These are phyloP conservation scores for Aspergillus diversus DNA, from an alignment of 495 filamentous ascomycete genomes.

Conservation along the genomic window DNA sequence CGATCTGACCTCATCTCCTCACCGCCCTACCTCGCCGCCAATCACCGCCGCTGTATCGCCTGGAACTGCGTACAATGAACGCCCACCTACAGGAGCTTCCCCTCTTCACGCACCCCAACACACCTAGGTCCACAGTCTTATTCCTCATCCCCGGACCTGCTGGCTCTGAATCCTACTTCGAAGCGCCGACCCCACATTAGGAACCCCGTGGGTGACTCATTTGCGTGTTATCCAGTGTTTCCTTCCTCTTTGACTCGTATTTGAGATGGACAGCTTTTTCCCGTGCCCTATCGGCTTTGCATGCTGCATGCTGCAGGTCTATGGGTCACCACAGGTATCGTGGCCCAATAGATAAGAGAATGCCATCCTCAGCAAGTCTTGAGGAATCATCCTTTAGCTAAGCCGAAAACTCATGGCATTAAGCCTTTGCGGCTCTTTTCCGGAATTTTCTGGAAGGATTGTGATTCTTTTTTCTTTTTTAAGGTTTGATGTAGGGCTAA, in stretches of 20 bases:
- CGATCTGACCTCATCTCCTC: slow-evolving; percentile 13
- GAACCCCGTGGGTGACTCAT: too few relatives aligned
- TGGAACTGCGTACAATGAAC: not conserved
- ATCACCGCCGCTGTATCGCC: not conserved
- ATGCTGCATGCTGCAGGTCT: slow-evolving; percentile 1
- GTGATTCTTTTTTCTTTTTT: not conserved
- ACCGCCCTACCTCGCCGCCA: slow-evolving; percentile 15
- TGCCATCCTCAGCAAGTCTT: not conserved
- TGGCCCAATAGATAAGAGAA: slow-evolving; percentile 3
- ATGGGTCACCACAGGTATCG: not conserved
- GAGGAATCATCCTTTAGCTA: not conserved
- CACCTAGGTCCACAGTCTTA: too few relatives aligned
- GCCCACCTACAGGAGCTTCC: not conserved
- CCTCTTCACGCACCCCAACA: not conserved
- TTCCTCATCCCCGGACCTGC: too few relatives aligned
- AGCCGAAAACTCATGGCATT: not conserved
- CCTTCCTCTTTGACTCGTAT: not conserved
- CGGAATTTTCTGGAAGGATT: not conserved
- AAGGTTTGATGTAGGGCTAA: not conserved
- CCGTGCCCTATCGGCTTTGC: not conserved
- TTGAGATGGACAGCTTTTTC: not conserved
- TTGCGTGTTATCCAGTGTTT: not conserved
- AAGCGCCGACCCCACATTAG: too few relatives aligned
- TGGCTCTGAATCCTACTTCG: too few relatives aligned
- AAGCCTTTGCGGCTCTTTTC: not conserved